Conservation (phyloP, 2,329 filamentous ascomycete genomes). For the Hypoxylon sp. region DNA sequence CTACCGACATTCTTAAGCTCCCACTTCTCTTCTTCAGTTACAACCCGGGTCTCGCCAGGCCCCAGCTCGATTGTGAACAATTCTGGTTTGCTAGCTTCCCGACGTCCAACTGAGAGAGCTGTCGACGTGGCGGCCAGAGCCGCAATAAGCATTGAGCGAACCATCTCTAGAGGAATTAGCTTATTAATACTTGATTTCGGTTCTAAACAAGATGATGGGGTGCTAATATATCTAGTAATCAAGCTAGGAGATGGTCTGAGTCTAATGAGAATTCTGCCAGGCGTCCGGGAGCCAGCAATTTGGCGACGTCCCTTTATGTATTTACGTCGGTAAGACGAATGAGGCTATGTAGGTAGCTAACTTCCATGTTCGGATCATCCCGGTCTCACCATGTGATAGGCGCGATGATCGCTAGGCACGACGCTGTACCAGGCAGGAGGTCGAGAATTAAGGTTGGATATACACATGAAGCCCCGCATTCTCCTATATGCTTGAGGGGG, state of each 20-base stretch:
- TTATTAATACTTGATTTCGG: neutral
- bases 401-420: conserved; percentile 20
- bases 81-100: conserved; percentile 36
- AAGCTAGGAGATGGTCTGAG: neutral
- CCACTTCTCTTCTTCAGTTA: conserved; percentile 83
- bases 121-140: conserved; percentile 46
- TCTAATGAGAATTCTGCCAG: neutral
- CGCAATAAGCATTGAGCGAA: conserved; percentile 45
- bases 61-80: conserved; percentile 69
- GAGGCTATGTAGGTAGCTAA: conserved; percentile 7
- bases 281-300: too few species aligned
- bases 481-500: conserved; percentile 19
- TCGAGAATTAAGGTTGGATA: conserved; percentile 24
- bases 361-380: conserved; percentile 28
- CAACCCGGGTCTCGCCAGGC: conserved; percentile 76
- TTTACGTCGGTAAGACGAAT: conserved; percentile 6
- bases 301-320: neutral
- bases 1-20: conserved; percentile 73
- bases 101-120: conserved; percentile 43
- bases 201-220: neutral
- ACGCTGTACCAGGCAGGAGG: conserved; percentile 34
- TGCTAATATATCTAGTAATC: neutral
- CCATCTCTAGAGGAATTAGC: conserved; percentile 35
- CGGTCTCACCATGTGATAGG: conserved; percentile 23
- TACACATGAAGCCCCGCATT: conserved; percentile 32